Conservation (phyloP, 805 yeast species). For the Komagataella pastoris region DNA sequence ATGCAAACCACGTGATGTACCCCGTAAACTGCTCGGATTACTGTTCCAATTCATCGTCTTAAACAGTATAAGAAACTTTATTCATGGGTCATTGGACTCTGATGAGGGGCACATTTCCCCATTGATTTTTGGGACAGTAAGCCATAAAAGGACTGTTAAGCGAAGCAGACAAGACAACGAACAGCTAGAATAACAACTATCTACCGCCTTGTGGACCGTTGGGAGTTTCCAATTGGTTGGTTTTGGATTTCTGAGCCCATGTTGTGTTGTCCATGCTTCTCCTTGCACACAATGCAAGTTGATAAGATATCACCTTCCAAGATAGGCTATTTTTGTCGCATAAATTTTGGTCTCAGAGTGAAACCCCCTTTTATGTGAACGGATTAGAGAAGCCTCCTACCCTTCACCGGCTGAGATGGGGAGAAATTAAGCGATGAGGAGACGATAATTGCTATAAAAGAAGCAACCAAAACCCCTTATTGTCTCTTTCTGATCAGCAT, state of each 20-base stretch:
- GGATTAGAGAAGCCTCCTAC: background rate
- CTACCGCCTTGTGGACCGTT: background rate
- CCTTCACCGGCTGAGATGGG: background rate
- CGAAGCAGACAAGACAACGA: background rate
- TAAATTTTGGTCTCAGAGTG: background rate
- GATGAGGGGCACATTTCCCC: background rate
- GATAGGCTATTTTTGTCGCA: background rate
- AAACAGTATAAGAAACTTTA: background rate
- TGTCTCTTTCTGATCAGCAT: background rate
- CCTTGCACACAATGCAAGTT: background rate
- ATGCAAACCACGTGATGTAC: background rate
- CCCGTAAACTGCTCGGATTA: background rate
- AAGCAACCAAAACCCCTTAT: background rate
- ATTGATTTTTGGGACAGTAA: background rate
- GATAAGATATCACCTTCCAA: background rate
- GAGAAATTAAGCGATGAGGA: background rate
- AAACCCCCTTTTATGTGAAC: background rate
- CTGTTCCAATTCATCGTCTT: background rate
- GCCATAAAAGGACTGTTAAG: background rate
- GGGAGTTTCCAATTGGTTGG: background rate
- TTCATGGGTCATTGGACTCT: background rate
- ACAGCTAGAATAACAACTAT: background rate
- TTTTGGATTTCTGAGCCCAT: background rate
- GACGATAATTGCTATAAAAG: background rate
- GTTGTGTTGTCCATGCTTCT: background rate